Evolutionary conservation across 306 rosid species (phyloP).

Genomic region (Dicorynia guianensis): DNA sequence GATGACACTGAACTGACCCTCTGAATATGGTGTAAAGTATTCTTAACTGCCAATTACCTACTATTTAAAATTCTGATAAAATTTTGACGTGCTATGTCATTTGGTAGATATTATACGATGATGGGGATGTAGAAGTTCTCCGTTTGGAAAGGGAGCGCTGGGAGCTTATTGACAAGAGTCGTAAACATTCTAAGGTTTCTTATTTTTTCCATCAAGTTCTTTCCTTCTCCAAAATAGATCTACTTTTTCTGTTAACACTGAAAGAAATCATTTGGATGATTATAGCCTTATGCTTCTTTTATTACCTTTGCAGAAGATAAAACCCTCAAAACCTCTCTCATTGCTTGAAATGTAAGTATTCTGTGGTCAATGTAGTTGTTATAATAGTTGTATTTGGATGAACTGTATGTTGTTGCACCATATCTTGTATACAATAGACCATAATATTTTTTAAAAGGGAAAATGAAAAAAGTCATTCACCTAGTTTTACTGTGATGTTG

Average conservation of each 20-base stretch:
- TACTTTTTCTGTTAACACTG: constrained; percentile 36
- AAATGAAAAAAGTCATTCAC: not conserved
- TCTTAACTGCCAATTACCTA: constrained; percentile 6
- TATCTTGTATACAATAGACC: not conserved
- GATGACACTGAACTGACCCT: constrained; percentile 39
- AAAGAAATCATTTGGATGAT: constrained; percentile 24
- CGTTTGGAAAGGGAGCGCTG: constrained; percentile 59
- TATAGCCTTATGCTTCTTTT: constrained; percentile 44
- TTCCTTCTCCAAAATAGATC: constrained; percentile 33
- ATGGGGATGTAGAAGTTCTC: constrained; percentile 56
- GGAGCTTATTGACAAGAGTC: constrained; percentile 43
- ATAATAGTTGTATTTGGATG: constrained; percentile 5
- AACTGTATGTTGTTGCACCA: not conserved
- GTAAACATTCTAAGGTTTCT: constrained; percentile 52
- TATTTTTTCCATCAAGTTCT: constrained; percentile 44
- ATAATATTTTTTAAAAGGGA: constrained; percentile 11
- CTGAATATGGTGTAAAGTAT: constrained; percentile 20
- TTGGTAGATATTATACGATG: constrained; percentile 69
- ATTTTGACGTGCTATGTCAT: constrained; percentile 37
- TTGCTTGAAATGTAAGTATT: constrained; percentile 68
- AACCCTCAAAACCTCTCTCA: constrained; percentile 50
- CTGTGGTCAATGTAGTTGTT: constrained; percentile 30
- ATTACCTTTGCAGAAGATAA: constrained; percentile 70
- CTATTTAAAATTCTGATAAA: constrained; percentile 36
- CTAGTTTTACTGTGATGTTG: constrained; percentile 7